Base-by-base conservation (phyloP, 495 filamentous ascomycete species). In the Cercophora samala region DNA sequence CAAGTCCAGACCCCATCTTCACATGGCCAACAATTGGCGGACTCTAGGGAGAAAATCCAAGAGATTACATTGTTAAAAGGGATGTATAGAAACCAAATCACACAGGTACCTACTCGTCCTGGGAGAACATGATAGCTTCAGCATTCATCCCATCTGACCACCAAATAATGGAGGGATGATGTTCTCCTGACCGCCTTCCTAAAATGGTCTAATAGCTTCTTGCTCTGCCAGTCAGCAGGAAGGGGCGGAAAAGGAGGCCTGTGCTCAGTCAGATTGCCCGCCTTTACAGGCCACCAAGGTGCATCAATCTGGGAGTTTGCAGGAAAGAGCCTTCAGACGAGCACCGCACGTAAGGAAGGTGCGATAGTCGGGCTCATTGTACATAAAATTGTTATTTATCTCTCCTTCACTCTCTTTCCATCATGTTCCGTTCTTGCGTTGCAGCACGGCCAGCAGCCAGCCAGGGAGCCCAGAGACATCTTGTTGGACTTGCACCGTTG, bases 371-470 rank as follows among this genome's bases (percentile, higher is more conserved):
- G 69, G 62, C 55, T 64, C 66, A 67, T 64, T 68, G 66, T 72
- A 63, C 67, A 69, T 68, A 23, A 55, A 55, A n/a, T 66, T 55
- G 9, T 24, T 21, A 19, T 9, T 58, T n/a, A 21, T 62, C 37
- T 23, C 19, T 53, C 23, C 32, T 26, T 66, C 64, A 26, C 24
- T 62, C 51, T 64, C 55, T 64, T 29, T 72, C 69, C 58, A 66
- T 62, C 37, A 76, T 76, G 73, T 65, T 74, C 67, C 74, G 74
- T 59, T 67, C 67, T 3, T 71, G 63, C 25, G 51, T 69, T 56
- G 24, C 53, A 19, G 22, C 69, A 42, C 60, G 67, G 42, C 71
- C 69, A 56, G 52, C 71, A 23, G 70, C 66, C 55, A 69, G 58
- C 68, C 74, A 68, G n/a, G 71, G 69, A 64, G 69, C 69, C 11